Conservation (phyloP, 805 yeast genomes). For the Candida tibetensis region DNA sequence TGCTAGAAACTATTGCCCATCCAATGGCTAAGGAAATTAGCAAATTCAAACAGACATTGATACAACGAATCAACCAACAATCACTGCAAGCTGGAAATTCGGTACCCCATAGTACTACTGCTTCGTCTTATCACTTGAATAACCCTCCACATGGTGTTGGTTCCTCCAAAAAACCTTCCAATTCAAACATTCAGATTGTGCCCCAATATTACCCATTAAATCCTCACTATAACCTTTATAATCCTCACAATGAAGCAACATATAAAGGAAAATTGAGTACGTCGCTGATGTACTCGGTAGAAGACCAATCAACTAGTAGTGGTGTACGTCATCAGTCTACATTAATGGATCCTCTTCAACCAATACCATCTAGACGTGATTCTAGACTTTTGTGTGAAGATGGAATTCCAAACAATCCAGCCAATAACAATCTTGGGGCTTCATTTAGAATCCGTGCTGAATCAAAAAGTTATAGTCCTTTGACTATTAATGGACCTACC, state of each 20-base stretch:
- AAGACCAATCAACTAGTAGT: conserved; percentile 2
- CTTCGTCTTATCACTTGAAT: conserved; percentile 11
- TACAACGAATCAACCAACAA: conserved; percentile 7
- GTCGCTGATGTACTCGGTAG: conserved; percentile 3
- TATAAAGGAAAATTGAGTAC: conserved; percentile 3
- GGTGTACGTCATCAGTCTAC: conserved; percentile 37
- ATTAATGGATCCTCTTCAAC: conserved; percentile 38
- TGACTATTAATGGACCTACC: conserved; percentile 11
- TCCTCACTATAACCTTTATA: conserved; percentile 33
- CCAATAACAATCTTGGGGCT: neutral
- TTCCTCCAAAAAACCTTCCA: conserved; percentile 13
- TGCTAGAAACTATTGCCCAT: neutral
- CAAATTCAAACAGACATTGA: conserved; percentile 9
- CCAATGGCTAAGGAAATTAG: conserved; percentile 7
- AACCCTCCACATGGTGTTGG: conserved; percentile 1
- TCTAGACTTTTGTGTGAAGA: conserved; percentile 7
- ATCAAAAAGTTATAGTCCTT: conserved; percentile 17
- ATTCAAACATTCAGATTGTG: conserved; percentile 21
- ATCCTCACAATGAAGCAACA: conserved; percentile 14
- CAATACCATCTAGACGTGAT: conserved; percentile 20
- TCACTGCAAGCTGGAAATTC: neutral
- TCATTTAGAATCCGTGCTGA: conserved; percentile 12
- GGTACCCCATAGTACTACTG: neutral
- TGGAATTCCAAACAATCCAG: conserved; percentile 21
- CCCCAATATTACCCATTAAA: conserved; percentile 37